These are phyloP conservation scores for Podospora australis DNA, from an alignment of 495 filamentous ascomycete genomes.

Conservation along the genomic window DNA sequence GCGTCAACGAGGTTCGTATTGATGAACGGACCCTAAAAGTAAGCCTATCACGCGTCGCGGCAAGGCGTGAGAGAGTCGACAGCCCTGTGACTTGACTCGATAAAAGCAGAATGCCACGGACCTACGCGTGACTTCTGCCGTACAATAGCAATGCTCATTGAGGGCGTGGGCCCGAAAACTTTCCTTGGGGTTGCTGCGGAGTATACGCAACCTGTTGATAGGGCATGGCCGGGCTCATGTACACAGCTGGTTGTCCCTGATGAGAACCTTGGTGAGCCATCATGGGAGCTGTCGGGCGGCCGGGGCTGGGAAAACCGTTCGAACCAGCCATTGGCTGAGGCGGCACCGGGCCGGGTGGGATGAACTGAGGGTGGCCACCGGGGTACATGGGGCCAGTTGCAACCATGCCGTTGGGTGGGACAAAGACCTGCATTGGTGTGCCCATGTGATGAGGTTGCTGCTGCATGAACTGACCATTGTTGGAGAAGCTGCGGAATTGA, in stretches of 20 bases:
- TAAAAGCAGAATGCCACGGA: no score
- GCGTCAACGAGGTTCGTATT: no score
- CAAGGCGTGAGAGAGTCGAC: no score
- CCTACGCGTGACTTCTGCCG: no score
- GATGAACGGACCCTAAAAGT: no score
- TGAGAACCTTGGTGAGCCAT: slow-evolving; percentile 66
- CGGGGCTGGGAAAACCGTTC: slow-evolving; percentile 79
- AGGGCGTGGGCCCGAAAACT: slow-evolving; percentile 39
- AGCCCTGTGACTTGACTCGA: no score
- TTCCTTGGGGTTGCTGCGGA: slow-evolving; percentile 61
- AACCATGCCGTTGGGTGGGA: slow-evolving; percentile 49
- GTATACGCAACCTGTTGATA: slow-evolving; percentile 63
- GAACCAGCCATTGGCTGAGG: slow-evolving; percentile 54
- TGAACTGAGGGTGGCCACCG: slow-evolving; percentile 49
- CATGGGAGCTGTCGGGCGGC: slow-evolving; percentile 74
- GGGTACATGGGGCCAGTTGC: slow-evolving; percentile 63
- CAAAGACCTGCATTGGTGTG: slow-evolving; percentile 71
- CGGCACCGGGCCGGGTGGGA: slow-evolving; percentile 56
- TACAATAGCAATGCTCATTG: no score
- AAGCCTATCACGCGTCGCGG: no score
- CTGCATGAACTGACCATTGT: slow-evolving; percentile 59
- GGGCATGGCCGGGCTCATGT: slow-evolving; percentile 59
- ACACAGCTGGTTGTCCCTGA: slow-evolving; percentile 58
- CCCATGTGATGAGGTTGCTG: slow-evolving; percentile 59
- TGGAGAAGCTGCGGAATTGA: slow-evolving; percentile 47